Base-by-base conservation (phyloP, 768 basidiomycete species). In the Melanogaster broomeanus region DNA sequence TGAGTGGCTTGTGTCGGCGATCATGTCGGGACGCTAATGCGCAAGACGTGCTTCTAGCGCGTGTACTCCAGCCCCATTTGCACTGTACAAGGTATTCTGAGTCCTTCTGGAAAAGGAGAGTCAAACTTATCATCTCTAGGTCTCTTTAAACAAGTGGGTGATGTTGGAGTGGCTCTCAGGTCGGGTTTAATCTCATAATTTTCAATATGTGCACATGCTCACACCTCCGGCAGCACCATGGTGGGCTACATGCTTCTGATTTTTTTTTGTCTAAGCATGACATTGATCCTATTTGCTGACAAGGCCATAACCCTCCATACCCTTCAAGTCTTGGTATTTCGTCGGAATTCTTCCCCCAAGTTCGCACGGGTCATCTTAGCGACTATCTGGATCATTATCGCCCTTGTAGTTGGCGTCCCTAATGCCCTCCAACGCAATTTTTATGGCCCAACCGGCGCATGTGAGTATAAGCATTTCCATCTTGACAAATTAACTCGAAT, bases 401-500 rank as follows among this genome's bases (percentile, higher is more conserved):
- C 66, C 15, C 61, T 81, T 8, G 63, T 76, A 25, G 64, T 77
- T 8, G 72, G 68, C 9, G 67, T 78, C 25, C 69, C 73, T 35
- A 62, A 71, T 44, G 68, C 64, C 2, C 55, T 69, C 9, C 56
- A 70, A 34, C 54, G 49, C 7, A 8, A 48, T 24, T 79, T 77
- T 53, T 82, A 77, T 59, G 76, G 77, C 1, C 52, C 66, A 25
- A 74, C 74, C 1, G 69, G 68, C n/a, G 69, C 70, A 49, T 77
- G 76, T 75, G 40, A 48, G 71, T 64, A 42, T 12, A 38, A 30
- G 16, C 2, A 11, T 10, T 28, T 30, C n/a, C 12, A 34, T 25
- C 12, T 43, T 35, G 25, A 39, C 22, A 34, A 16, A 45, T 16
- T 31, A 3, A 7, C 35, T 37, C 1, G 42, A 22, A 25, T 3